These are phyloP conservation scores for Nemophila menziesii DNA, from an alignment of 257 asterid species.

Conservation along the genomic window DNA sequence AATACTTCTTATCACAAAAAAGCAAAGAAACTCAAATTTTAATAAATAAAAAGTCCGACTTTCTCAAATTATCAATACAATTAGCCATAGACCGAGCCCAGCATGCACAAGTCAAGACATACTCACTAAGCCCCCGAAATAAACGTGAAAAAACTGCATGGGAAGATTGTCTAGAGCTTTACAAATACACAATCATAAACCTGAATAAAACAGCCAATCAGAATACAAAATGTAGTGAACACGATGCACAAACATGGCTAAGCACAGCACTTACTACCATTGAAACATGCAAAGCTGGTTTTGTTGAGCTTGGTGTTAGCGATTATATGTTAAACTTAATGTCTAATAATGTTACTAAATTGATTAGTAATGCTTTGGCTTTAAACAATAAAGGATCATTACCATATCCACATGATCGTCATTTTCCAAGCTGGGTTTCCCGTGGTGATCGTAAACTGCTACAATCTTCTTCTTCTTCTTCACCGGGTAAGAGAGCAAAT, in stretches of 20 bases:
- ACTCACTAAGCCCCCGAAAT: conserved; percentile 37
- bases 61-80: conserved; percentile 34
- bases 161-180: conserved; percentile 68
- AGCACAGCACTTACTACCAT: conserved; percentile 68
- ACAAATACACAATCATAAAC: conserved; percentile 26
- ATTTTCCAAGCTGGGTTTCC: conserved; percentile 58
- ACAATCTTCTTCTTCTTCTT: conserved; percentile 25
- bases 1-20: conserved; percentile 35
- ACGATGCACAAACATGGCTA: conserved; percentile 68
- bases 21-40: conserved; percentile 28
- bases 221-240: conserved; percentile 14
- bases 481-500: conserved; percentile 16
- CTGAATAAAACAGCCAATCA: conserved; percentile 50
- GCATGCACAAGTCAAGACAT: conserved; percentile 21
- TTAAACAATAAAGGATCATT: conserved; percentile 30
- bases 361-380: conserved; percentile 53
- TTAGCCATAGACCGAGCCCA: conserved; percentile 58
- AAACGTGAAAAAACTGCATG: conserved; percentile 60
- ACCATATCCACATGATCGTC: conserved; percentile 13
- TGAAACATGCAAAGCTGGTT: conserved; percentile 57
- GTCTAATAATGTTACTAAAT: conserved; percentile 42
- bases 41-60: conserved; percentile 41
- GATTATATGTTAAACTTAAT: conserved; percentile 28
- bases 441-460: conserved; percentile 52
- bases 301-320: conserved; percentile 37